Conservation (phyloP, 2,329 filamentous ascomycete species). For the Arthrinium phaeospermum region DNA sequence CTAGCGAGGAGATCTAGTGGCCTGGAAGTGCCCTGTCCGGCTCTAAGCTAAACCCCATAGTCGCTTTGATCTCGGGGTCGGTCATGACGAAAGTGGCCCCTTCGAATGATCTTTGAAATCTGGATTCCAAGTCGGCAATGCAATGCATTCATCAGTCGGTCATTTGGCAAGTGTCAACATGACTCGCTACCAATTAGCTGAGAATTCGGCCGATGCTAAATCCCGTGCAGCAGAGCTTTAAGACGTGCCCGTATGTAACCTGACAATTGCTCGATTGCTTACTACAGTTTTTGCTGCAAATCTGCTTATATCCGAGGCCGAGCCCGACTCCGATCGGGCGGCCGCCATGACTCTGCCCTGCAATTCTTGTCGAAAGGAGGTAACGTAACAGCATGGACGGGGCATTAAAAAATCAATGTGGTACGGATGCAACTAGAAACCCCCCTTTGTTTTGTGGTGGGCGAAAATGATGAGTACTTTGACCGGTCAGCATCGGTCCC, state of each 20-base stretch:
- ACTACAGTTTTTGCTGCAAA: neutral
- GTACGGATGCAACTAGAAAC: neutral
- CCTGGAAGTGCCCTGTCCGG: neutral
- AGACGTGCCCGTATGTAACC: too few relatives aligned
- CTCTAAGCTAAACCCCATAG: neutral
- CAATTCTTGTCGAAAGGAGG: neutral
- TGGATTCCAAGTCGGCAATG: neutral
- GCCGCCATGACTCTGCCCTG: neutral
- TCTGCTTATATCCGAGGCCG: neutral
- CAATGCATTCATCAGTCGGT: too few relatives aligned
- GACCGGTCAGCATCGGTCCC: neutral
- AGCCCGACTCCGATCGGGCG: neutral
- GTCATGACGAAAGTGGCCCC: neutral
- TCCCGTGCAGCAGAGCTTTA: too few relatives aligned
- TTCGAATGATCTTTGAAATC: neutral
- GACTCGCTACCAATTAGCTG: neutral
- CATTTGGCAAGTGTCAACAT: too few relatives aligned
- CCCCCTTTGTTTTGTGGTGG: neutral
- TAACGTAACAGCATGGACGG: neutral
- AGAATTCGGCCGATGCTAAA: neutral
- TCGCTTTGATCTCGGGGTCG: neutral
- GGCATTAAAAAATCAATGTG: neutral
- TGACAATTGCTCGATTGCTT: neutral
- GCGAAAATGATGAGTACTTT: neutral
- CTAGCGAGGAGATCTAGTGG: neutral